Base-by-base conservation (phyloP, 345 rosid genomes). In the Erysimum cheiranthoides region DNA sequence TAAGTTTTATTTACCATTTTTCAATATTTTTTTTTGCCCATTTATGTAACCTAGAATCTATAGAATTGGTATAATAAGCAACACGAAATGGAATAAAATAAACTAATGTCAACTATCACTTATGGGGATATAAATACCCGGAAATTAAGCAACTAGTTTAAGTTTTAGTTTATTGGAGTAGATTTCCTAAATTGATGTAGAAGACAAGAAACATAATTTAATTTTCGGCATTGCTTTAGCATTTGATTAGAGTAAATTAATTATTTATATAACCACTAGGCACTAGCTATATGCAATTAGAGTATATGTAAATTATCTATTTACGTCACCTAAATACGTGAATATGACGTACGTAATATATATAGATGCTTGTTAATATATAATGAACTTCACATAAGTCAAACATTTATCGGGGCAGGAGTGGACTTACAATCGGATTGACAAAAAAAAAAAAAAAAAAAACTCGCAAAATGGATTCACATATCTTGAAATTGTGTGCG, bases 141-240 rank as follows among this genome's bases (percentile, higher is more conserved):
- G 30, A 5, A 59, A 67, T 75, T 49, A 68, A 51, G 61, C 46
- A 49, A 47, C 38, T 9, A 3, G 9, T 31, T 57, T 57, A 57
- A 35, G 11, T 38, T 35, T 21, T 21, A 21, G 16, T 65, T 34
- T 56, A 43, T 6, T 56, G 10, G 25, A 56, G 49, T 58, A 59
- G 25, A 16, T 32, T 42, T 45, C 49, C 36, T 75, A 13, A 17
- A 45, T 59, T 36, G 13, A 66, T 75, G 79, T 59, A 60, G 8
- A 68, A 68, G 79, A 59, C 73, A 68, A 75, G 79, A 50, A 68
- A 75, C 36, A 39, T 0, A 68, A 49, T 50, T 67, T 36, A 31
- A 18, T 7, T 13, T 61, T 4, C 1, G 14, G 17, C 50, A 36
- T 57, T 56, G 59, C 73, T 73, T 74, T 25, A 25, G 51, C 45